A percentile compares a stretch with the other conserved stretches of the same genome.
phyloP scores from a whole-genome alignment of 2,329 filamentous ascomycete species.

The Orbilia blumenaviensis region DNA sequence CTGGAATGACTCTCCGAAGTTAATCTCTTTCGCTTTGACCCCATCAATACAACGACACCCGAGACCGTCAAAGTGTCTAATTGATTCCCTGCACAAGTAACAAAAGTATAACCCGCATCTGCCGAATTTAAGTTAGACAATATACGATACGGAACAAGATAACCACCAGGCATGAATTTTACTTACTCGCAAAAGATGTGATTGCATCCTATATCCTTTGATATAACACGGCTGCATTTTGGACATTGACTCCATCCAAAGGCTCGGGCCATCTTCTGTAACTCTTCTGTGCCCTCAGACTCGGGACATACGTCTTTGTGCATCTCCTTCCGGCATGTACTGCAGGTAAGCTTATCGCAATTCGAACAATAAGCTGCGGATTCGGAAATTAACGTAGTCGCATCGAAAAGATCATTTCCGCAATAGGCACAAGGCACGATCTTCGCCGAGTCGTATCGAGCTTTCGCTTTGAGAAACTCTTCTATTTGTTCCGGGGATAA shows the following conservation, averaged over 20 bases:
- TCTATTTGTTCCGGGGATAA: constrained; percentile 9
- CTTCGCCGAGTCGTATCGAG: constrained; percentile 6
- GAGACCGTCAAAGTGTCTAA: not conserved
- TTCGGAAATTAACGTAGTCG: not conserved
- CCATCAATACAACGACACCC: not conserved
- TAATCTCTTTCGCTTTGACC: not conserved
- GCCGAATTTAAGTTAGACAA: not conserved
- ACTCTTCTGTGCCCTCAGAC: not conserved
- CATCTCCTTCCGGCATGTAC: constrained; percentile 18
- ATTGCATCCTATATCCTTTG: constrained; percentile 31
- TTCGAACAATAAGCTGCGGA: constrained; percentile 1
- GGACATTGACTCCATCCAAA: constrained; percentile 13
- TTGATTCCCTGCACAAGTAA: not conserved
- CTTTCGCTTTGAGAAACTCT: not conserved
- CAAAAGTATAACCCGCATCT: constrained; percentile 20
- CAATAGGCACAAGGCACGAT: constrained; percentile 26
- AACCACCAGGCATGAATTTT: not conserved
- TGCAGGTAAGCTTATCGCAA: constrained; percentile 30
- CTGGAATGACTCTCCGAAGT: not conserved
- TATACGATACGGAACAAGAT: too few relatives aligned
- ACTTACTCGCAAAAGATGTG: constrained; percentile 20
- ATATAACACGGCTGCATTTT: constrained; percentile 3
- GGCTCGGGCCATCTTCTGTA: not conserved
- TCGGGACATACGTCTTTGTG: constrained; percentile 28
- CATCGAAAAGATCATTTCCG: constrained; percentile 1